These are phyloP conservation scores for Lenzites betulinus DNA, from an alignment of 768 basidiomycete genomes.

Conservation along the genomic window DNA sequence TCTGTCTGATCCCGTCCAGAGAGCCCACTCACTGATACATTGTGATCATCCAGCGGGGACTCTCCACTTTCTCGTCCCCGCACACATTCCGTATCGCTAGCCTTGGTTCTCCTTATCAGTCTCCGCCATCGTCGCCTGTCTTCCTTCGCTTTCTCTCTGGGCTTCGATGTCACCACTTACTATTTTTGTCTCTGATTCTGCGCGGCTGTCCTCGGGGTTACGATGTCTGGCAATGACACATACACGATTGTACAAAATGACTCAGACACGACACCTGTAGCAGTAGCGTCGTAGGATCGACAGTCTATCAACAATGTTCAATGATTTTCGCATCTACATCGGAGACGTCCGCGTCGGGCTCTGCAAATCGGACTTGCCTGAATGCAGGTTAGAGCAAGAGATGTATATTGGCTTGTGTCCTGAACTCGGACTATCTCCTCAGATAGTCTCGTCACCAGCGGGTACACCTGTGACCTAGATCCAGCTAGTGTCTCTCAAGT, in stretches of 20 bases:
- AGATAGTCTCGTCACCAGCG: no score
- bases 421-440: no score
- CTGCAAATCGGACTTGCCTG: no score
- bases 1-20: background rate
- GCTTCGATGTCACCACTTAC: conserved; percentile 4
- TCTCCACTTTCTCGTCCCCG: background rate
- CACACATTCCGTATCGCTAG: conserved; percentile 5
- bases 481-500: no score
- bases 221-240: conserved; percentile 8
- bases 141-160: conserved; percentile 11
- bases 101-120: background rate
- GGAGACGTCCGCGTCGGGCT: background rate
- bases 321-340: background rate
- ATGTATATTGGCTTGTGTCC: no score
- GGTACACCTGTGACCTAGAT: no score
- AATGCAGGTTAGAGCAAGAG: no score
- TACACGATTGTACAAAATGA: conserved; percentile 18
- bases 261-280: conserved; percentile 15
- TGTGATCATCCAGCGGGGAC: background rate
- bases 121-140: background rate
- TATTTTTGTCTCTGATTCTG: background rate
- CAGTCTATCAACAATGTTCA: conserved; percentile 4
- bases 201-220: background rate
- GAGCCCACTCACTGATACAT: background rate
- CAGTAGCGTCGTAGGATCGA: conserved; percentile 1